Conservation (phyloP, 2,329 filamentous ascomycete genomes). For the Alternaria sp. region DNA sequence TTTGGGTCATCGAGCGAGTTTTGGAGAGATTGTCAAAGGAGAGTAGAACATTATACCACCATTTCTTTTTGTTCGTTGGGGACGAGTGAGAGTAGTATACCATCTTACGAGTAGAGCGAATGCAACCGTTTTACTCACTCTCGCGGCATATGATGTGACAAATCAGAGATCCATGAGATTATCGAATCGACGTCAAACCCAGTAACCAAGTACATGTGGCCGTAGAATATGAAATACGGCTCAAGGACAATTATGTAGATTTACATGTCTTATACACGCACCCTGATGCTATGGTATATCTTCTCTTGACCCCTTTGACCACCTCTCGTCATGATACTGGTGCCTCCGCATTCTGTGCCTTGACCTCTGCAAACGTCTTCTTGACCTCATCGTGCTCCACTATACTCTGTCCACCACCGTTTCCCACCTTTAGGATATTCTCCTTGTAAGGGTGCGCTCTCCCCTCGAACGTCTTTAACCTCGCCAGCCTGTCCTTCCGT, state of each 20-base stretch:
- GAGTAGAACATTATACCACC: conserved; percentile 42
- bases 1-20: conserved; percentile 16
- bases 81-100: conserved; percentile 25
- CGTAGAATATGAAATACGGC: not conserved
- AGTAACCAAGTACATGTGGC: not conserved
- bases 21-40: conserved; percentile 20
- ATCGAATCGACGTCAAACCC: not conserved
- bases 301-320: not conserved
- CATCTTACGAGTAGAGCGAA: conserved; percentile 1
- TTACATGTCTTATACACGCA: conserved; percentile 1
- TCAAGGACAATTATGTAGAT: not conserved
- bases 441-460: conserved; percentile 86
- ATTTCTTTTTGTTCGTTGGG: conserved; percentile 9
- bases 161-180: not conserved
- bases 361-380: conserved; percentile 40
- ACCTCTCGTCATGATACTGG: conserved; percentile 25
- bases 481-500: conserved; percentile 82
- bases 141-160: not conserved
- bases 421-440: conserved; percentile 77
- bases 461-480: conserved; percentile 97
- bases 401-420: conserved; percentile 43
- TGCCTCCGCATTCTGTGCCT: conserved; percentile 19
- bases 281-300: not conserved
- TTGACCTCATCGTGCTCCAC: conserved; percentile 47
- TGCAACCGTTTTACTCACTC: not conserved